Evolutionary conservation across 1,284 basidiomycete genomes (phyloP).

Genomic region (Schizopora paradoxa): DNA sequence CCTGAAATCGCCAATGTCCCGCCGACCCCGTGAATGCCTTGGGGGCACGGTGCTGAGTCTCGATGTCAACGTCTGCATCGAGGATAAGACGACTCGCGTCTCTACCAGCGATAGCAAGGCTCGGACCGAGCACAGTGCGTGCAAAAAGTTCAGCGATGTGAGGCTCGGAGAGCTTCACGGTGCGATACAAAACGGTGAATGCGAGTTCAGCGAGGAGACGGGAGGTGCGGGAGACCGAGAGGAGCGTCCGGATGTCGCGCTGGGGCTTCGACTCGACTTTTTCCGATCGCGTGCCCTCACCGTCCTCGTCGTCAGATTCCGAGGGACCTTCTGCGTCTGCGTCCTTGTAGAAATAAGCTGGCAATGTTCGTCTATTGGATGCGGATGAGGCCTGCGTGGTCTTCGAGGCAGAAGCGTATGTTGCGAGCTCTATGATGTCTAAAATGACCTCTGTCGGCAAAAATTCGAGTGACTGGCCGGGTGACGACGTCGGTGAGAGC

Average conservation of each 20-base stretch:
- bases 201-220: conserved; percentile 5
- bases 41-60: neutral
- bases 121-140: conserved; percentile 5
- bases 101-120: neutral
- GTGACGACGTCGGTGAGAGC: neutral
- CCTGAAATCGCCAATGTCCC: conserved; percentile 6
- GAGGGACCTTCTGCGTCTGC: neutral
- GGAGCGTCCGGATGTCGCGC: conserved; percentile 5
- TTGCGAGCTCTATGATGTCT: conserved; percentile 7
- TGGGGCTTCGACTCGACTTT: neutral
- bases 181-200: conserved; percentile 8
- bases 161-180: neutral
- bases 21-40: neutral
- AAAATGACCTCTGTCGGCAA: conserved; percentile 13
- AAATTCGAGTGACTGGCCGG: conserved; percentile 3
- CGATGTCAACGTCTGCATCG: neutral
- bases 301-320: neutral
- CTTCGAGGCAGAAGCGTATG: neutral
- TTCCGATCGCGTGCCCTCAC: too few species aligned
- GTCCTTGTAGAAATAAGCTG: neutral
- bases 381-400: neutral
- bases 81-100: neutral
- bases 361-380: too few species aligned
- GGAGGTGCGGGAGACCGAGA: conserved; percentile 11
- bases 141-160: conserved; percentile 4